Conservation (phyloP, 768 basidiomycete species). For the Boletus rubroflammeus region DNA sequence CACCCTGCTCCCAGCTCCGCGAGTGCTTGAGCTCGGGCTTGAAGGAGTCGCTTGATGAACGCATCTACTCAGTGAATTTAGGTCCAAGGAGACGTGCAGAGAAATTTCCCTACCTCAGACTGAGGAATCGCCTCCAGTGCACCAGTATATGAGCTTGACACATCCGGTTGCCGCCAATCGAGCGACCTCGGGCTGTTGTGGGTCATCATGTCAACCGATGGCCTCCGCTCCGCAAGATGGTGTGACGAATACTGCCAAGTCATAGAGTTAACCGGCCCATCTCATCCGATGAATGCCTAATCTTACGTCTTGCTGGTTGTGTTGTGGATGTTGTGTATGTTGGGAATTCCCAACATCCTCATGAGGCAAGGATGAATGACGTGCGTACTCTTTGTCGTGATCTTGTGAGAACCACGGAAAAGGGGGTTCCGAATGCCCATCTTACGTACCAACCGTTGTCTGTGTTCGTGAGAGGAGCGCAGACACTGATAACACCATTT, state of each 20-base stretch:
- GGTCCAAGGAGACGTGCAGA: conserved; percentile 14
- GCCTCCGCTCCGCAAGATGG: conserved; percentile 32
- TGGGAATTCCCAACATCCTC: conserved; percentile 31
- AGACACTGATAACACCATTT: conserved; percentile 28
- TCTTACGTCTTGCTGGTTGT: conserved; percentile 35
- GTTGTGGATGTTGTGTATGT: conserved; percentile 27
- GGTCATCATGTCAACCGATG: conserved; percentile 32
- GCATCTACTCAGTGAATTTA: conserved; percentile 34
- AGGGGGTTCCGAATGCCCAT: conserved; percentile 7
- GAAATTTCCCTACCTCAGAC: conserved; percentile 30
- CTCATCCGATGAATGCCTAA: conserved; percentile 11
- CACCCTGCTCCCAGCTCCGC: conserved; percentile 58
- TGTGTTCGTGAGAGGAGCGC: conserved; percentile 35
- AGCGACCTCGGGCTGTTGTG: conserved; percentile 34
- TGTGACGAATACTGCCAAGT: conserved; percentile 31
- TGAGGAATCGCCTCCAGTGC: conserved; percentile 31
- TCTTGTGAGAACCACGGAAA: conserved; percentile 18
- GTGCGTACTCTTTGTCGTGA: conserved; percentile 30
- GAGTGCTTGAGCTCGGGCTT: conserved; percentile 53
- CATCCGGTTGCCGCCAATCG: conserved; percentile 34
- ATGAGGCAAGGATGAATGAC: conserved; percentile 30
- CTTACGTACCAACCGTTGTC: conserved; percentile 32
- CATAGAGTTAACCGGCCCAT: conserved; percentile 19
- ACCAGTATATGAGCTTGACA: conserved; percentile 28
- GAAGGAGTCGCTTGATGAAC: conserved; percentile 38